Evolutionary conservation across 371 early-diverging fungal genomes (phyloP).

Genomic region (Furculomyces boomerangus): DNA sequence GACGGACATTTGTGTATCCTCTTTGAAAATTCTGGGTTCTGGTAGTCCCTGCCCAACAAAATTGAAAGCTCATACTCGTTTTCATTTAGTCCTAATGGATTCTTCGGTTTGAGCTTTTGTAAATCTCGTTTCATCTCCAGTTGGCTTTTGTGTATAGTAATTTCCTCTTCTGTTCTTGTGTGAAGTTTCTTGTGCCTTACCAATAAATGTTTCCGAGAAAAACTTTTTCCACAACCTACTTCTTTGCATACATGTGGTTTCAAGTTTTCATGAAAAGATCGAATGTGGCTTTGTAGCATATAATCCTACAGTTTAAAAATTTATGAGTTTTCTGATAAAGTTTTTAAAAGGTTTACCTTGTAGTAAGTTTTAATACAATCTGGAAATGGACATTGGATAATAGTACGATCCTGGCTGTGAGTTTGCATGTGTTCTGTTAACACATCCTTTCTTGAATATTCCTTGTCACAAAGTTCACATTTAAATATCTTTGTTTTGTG

Average conservation of each 20-base stretch:
- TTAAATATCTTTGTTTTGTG: slow-evolving; percentile 12
- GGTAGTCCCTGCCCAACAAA: slow-evolving; percentile 17
- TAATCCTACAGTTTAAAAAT: background rate
- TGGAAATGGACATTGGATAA: slow-evolving; percentile 15
- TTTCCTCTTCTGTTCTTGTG: background rate
- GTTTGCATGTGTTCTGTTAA: slow-evolving; percentile 17
- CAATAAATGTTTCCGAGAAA: slow-evolving; percentile 10
- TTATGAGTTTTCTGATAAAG: too few relatives aligned
- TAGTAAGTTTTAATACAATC: slow-evolving; percentile 21
- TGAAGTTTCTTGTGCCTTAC: slow-evolving; percentile 8
- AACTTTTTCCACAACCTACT: slow-evolving; percentile 11
- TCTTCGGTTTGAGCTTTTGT: background rate
- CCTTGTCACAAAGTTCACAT: slow-evolving; percentile 20
- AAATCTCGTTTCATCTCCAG: background rate
- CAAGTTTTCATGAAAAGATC: slow-evolving; percentile 6
- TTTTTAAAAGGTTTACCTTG: slow-evolving; percentile 2
- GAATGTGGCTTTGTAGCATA: slow-evolving; percentile 7
- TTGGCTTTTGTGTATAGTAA: background rate
- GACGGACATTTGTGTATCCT: slow-evolving; percentile 7
- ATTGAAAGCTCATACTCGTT: slow-evolving; percentile 9
- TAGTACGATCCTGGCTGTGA: slow-evolving; percentile 20
- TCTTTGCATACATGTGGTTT: slow-evolving; percentile 11
- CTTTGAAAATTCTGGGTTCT: slow-evolving; percentile 15
- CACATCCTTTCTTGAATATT: slow-evolving; percentile 18
- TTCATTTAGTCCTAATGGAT: background rate